Percentiles rank a stretch among this genome's conserved stretches.
Evolutionary conservation across 345 rosid genomes (phyloP).

Genomic region (Gossypium rotundifolium): DNA sequence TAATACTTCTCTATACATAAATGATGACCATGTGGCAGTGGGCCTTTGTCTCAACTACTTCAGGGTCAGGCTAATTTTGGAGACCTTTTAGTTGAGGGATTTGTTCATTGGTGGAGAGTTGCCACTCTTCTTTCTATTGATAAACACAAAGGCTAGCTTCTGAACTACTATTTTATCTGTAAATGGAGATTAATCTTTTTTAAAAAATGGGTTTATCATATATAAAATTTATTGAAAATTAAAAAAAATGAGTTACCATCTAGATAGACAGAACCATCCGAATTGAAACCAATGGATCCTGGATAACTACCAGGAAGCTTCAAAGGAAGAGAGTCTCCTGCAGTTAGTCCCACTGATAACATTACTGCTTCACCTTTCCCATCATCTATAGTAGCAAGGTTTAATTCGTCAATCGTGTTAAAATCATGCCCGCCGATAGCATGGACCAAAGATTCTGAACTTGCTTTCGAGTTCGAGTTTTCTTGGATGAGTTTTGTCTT

Average conservation of each 20-base stretch:
- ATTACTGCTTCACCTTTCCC: slow-evolving; percentile 25
- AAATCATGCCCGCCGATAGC: slow-evolving; percentile 16
- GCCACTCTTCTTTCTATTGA: slow-evolving; percentile 3
- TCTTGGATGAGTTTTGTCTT: slow-evolving; percentile 54
- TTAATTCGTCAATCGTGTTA: slow-evolving; percentile 35
- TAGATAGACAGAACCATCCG: slow-evolving; percentile 72
- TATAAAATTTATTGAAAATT: neutral
- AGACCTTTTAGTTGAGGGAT: neutral
- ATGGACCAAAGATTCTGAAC: slow-evolving; percentile 46
- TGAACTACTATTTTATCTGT: neutral
- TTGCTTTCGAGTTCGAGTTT: slow-evolving; percentile 25
- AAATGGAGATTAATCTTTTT: neutral
- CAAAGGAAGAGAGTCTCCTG: slow-evolving; percentile 45
- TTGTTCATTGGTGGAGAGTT: neutral
- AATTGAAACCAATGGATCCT: slow-evolving; percentile 87
- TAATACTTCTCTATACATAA: neutral
- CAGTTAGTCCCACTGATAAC: slow-evolving; percentile 61
- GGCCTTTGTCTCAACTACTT: neutral
- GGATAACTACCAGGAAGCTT: slow-evolving; percentile 74
- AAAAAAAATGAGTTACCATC: slow-evolving; percentile 50
- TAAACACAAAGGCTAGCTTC: neutral
- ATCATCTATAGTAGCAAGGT: slow-evolving; percentile 30
- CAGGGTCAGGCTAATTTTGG: slow-evolving; percentile 1
- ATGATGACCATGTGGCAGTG: slow-evolving; percentile 1
- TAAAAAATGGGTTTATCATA: neutral